Conservation (phyloP, 148 eudicot species). For the Arctostaphylos glauca region DNA sequence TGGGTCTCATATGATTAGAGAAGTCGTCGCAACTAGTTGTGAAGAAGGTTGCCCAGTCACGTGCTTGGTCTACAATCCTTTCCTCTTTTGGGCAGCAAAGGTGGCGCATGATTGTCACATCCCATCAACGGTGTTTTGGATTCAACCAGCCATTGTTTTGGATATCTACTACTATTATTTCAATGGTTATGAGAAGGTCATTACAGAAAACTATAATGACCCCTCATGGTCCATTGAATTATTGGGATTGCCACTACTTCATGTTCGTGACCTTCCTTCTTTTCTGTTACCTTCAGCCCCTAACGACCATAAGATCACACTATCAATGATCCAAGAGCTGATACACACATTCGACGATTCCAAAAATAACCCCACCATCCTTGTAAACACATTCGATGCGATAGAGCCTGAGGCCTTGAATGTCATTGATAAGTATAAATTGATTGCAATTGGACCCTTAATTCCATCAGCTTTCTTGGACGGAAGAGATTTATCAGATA, state of each 20-base stretch:
- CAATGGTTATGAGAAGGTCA: constrained; percentile 29
- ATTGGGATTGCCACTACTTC: constrained; percentile 39
- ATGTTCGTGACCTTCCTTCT: constrained; percentile 54
- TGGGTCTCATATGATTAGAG: constrained; percentile 25
- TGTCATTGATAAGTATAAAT: constrained; percentile 27
- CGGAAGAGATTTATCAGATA: constrained; percentile 29
- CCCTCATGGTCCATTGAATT: constrained; percentile 39
- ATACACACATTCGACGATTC: constrained; percentile 27
- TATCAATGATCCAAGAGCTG: constrained; percentile 38
- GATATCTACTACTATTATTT: constrained; percentile 52
- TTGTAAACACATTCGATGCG: constrained; percentile 58
- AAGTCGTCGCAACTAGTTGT: constrained; percentile 25
- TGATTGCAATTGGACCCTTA: constrained; percentile 45
- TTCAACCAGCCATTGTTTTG: constrained; percentile 57
- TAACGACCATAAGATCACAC: constrained; percentile 11
- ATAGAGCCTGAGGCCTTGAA: constrained; percentile 46
- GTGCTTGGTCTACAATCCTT: constrained; percentile 46
- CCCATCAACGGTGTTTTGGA: constrained; percentile 53
- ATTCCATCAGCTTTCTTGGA: constrained; percentile 38
- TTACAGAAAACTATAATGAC: constrained; percentile 25
- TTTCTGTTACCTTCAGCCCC: constrained; percentile 39
- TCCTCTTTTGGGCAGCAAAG: constrained; percentile 54
- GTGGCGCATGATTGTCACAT: constrained; percentile 48
- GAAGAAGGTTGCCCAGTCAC: constrained; percentile 43
- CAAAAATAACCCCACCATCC: constrained; percentile 38